Evolutionary conservation across 2,329 filamentous ascomycete genomes (phyloP), one percentile per base, ranked within the genome.

Genomic region (Fusarium devonianum): DNA sequence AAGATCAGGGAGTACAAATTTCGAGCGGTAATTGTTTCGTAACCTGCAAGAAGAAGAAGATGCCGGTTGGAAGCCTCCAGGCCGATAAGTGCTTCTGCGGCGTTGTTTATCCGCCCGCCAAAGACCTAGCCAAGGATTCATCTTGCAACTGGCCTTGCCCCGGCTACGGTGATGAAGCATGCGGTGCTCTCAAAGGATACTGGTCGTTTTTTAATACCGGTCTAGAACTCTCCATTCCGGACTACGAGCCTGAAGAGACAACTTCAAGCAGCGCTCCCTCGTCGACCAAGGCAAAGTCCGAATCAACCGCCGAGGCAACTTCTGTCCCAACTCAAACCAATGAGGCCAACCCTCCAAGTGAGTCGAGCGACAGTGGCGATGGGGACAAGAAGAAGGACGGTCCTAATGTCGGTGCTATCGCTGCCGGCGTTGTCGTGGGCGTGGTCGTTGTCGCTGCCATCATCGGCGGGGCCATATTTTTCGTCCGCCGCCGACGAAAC

Each of bases 381-480:
- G 41, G 49, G 0, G 21, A 53, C 0, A 46, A 58, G 7, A 59
- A 64, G 18, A 65, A 67, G 10, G 63, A 72, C 41, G 74, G 78
- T 7, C 76, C 86, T n/a, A 92, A 87, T 68, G 89, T 85, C n/a
- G 89, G 85, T 28, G 91, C 88, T 37, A 92, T 97, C 60, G 92
- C 89, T 13, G 93, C 87, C 8, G 93, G 93, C 52, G 89, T 91
- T 2, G 92, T 97, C 2, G 89, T 94, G 7, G 92, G 90, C 49
- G 84, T 96, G 2, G 76, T 96, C 2, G 89, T 75, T 2, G 66
- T 92, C 4, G 82, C 78, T 42, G 88, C 79, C 11, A 78, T 89
- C 13, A 75, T 83, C 10, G 90, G 85, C 33, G 92, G 83, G 41
- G 74, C 80, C 5, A 87, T 91, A 72, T 86, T 96, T 69, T 89